Evolutionary conservation across 2,329 filamentous ascomycete genomes (phyloP).

Genomic region (Pseudopyricularia javanii): DNA sequence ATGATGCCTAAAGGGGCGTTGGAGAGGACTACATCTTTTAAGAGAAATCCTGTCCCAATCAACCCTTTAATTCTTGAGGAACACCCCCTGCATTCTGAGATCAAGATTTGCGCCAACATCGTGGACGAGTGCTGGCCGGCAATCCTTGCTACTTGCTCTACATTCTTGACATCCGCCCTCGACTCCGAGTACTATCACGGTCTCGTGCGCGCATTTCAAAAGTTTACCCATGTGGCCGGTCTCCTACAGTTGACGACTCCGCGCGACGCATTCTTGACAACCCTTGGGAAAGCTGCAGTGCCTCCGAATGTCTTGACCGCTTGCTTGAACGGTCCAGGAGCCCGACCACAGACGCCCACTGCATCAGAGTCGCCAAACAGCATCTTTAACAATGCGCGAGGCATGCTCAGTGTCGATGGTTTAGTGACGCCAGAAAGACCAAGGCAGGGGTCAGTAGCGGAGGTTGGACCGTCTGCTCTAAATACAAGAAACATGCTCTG

Average conservation of each 20-base stretch:
- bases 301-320: constrained; percentile 64
- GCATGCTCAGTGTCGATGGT: constrained; percentile 62
- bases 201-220: constrained; percentile 84
- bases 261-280: constrained; percentile 88
- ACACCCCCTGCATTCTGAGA: constrained; percentile 57
- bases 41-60: constrained; percentile 64
- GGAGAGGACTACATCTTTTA: constrained; percentile 55
- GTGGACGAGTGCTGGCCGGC: constrained; percentile 94
- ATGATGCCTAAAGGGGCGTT: constrained; percentile 22
- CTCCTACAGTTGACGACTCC: constrained; percentile 74
- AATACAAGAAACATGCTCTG: constrained; percentile 87
- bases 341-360: constrained; percentile 28
- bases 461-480: constrained; percentile 42
- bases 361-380: constrained; percentile 38
- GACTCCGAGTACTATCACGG: constrained; percentile 92
- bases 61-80: constrained; percentile 71
- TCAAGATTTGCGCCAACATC: constrained; percentile 67
- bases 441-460: constrained; percentile 47
- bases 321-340: constrained; percentile 35
- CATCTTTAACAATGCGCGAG: constrained; percentile 60
- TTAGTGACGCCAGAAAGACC: constrained; percentile 49
- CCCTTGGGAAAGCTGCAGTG: constrained; percentile 83
- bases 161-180: constrained; percentile 81
- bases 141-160: constrained; percentile 86
- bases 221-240: constrained; percentile 89